Evolutionary conservation across 306 rosid species (phyloP), one percentile per base, ranked within the genome.

Genomic region (Ziziphus jujuba): DNA sequence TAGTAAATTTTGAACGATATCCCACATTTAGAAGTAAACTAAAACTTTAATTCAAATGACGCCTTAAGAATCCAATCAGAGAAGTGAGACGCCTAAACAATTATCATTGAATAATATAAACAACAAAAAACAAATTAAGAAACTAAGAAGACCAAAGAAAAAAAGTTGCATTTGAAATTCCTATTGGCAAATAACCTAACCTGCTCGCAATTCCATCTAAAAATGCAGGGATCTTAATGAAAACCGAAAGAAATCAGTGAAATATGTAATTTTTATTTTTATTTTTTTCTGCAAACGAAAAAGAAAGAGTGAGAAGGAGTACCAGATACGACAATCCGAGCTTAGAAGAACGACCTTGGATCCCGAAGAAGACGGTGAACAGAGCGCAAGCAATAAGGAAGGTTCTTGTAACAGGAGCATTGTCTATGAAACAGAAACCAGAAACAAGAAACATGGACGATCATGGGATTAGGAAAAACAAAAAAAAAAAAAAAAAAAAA

Each of bases 241-340:
- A 53, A 34, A 36, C 55, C 34, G 28, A 23, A 34, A 69, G 20
- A 21, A 63, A 57, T 16, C 70, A 33, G 50, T 9, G 17, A 53
- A 61, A 60, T 10, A 19, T 60, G 69, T 50, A 47, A 9, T 4
- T 14, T n/a, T n/a, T n/a, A n/a, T n/a, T n/a, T n/a, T n/a, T n/a
- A n/a, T n/a, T n/a, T n/a, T 1, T 5, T 10, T 8, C 33, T 28
- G 3, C 33, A 28, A 68, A 67, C 9, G 33, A 11, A 73, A 68
- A 57, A 28, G 15, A 43, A 67, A 72, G 25, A 50, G 19, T 5
- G 56, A 59, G 33, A 24, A n/a, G n/a, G 55, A 48, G 53, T 48
- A 93, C 99, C 96, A 85, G 85, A 84, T 95, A 95, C 15, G 99
- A 90, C 71, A 95, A 78, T 6, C 92, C 99, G 34, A 90, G 91